phyloP scores from a whole-genome alignment of 1,284 basidiomycete species.

The Ceratobasidium sp. region DNA sequence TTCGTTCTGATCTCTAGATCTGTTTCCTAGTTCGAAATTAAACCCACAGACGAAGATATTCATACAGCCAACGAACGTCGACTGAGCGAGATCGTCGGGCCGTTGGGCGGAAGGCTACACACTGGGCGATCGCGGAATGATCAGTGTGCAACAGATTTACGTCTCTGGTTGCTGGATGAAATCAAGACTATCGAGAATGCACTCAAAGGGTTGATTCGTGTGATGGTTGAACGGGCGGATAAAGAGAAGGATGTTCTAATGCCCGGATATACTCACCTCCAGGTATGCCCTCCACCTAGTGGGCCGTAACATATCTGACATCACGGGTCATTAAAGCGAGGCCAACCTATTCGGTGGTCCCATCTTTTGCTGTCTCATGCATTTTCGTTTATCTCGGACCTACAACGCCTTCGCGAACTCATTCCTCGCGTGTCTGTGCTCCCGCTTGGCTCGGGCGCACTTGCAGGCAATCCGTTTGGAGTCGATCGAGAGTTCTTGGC shows the following conservation, averaged over 20 bases:
- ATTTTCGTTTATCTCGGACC: constrained; percentile 87
- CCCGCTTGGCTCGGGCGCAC: constrained; percentile 91
- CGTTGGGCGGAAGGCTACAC: constrained; percentile 91
- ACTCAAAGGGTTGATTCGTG: constrained; percentile 80
- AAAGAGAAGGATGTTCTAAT: constrained; percentile 90
- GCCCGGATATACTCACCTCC: constrained; percentile 97
- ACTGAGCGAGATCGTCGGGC: constrained; percentile 90
- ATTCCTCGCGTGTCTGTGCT: constrained; percentile 89
- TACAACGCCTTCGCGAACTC: constrained; percentile 85
- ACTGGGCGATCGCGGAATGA: constrained; percentile 97
- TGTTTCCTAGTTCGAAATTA: constrained; percentile 65
- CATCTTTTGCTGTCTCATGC: constrained; percentile 96
- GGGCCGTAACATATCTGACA: constrained; percentile 9
- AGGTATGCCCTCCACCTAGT: constrained; percentile 60
- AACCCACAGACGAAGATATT: constrained; percentile 94
- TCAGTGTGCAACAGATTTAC: constrained; percentile 98
- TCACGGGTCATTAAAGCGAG: constrained; percentile 64
- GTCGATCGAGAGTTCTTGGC: constrained; percentile 91
- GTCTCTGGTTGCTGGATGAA: constrained; percentile 91
- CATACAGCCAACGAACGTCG: constrained; percentile 99
- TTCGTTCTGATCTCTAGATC: background rate
- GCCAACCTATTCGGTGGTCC: constrained; percentile 98
- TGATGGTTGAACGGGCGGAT: constrained; percentile 90
- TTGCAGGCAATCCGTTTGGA: constrained; percentile 95
- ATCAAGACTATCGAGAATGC: constrained; percentile 74